Evolutionary conservation across 768 basidiomycete genomes (phyloP).

Genomic region (Cytidiella melzeri): DNA sequence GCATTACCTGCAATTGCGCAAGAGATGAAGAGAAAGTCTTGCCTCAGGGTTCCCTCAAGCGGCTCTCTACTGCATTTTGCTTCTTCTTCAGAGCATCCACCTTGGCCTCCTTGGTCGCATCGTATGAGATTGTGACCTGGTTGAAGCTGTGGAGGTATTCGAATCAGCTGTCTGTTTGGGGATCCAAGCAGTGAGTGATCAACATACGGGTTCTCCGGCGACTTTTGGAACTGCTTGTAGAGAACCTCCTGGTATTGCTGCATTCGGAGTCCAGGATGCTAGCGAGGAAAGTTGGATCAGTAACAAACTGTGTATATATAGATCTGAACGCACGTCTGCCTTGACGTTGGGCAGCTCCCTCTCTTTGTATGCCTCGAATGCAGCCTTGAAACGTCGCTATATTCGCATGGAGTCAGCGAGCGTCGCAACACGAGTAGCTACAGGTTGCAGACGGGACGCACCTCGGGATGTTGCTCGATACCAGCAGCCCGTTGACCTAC

Average conservation of each 20-base stretch:
- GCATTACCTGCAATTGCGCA: no score
- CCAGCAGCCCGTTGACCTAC: constrained; percentile 81
- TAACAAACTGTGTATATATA: neutral
- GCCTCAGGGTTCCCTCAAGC: constrained; percentile 55
- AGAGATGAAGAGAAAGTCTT: no score
- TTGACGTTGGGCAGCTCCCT: constrained; percentile 75
- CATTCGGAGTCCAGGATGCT: constrained; percentile 87
- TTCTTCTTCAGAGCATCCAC: constrained; percentile 67
- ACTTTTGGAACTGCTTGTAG: constrained; percentile 94
- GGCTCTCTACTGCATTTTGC: constrained; percentile 56
- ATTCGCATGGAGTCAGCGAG: neutral
- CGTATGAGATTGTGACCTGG: constrained; percentile 71
- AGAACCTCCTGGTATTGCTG: constrained; percentile 91
- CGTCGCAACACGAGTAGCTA: neutral
- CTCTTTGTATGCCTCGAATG: constrained; percentile 89
- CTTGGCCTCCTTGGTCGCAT: constrained; percentile 85
- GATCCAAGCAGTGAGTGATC: neutral
- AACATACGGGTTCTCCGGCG: constrained; percentile 88
- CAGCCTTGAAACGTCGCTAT: constrained; percentile 88
- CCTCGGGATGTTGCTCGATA: constrained; percentile 91
- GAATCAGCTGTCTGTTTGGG: neutral
- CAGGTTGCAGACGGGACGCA: constrained; percentile 30
- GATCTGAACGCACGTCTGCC: constrained; percentile 49
- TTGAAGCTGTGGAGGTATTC: constrained; percentile 58
- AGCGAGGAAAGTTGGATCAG: constrained; percentile 9